Base-by-base conservation (phyloP, 306 rosid genomes). In the Dryas alaskensis region DNA sequence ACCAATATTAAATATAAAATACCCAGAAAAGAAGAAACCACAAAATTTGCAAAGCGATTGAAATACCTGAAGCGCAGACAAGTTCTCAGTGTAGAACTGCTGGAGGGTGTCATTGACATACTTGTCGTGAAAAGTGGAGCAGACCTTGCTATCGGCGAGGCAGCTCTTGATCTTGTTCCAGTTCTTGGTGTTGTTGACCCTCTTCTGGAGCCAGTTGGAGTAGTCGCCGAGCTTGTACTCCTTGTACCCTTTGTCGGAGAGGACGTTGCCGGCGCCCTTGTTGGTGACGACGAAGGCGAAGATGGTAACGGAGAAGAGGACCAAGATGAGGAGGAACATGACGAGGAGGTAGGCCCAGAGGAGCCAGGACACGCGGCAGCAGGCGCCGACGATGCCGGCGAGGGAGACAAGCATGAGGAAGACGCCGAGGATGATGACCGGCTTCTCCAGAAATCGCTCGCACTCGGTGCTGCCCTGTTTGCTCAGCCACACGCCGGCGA, bases 141-240 rank as follows among this genome's bases (percentile, higher is more conserved):
- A 92, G 42, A 90, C 67, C 27, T 92, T 79, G 10, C 87, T 89
- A 17, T 83, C 78, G 4, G 72, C 44, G 43, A 92, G 80, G 50
- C 98, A 92, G 46, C 92, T 87, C 86, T 37, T 82, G 72, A 92
- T 88, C 71, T 69, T 80, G 64, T 82, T 76, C 98, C 98, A 92
- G 31, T 79, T 81, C 7, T 87, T 78, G 4, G 48, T 3, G 72
- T 70, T 72, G 25, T 60, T 83, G 14, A 92, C 98, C 66, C 89
- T 84, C 55, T 83, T 86, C 87, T 90, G 97, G 43, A 93, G 70
- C 98, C 96, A 93, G 64, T 87, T 73, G 0, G 98, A 93, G 80
- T 90, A 93, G 81, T 89, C 97, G 0, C 96, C 97, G 11, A 93
- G 96, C 74, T 69, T 67, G 59, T 93, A 93, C 81, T 93, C 93